phyloP scores from a whole-genome alignment of 257 asterid genomes.

The Primulina huaijiensis region DNA sequence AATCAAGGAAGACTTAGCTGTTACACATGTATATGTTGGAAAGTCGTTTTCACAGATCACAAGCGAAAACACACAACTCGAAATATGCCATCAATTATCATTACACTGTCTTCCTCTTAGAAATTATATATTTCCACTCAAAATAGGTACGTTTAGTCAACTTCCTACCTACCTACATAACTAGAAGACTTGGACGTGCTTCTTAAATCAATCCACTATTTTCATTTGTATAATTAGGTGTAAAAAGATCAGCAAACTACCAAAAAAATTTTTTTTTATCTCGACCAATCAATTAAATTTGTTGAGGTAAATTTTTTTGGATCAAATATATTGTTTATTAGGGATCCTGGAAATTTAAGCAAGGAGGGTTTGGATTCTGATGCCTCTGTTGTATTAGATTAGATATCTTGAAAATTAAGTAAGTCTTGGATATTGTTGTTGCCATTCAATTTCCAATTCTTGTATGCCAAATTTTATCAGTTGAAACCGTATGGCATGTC shows the following conservation, averaged over 20 bases:
- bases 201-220: background rate
- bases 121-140: background rate
- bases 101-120: background rate
- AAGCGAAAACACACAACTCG: background rate
- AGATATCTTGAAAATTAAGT: background rate
- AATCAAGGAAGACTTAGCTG: too few species aligned
- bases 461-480: too few species aligned
- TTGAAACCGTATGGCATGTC: background rate
- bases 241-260: slow-evolving; percentile 33
- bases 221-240: slow-evolving; percentile 27
- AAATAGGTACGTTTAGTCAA: slow-evolving; percentile 4
- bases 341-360: background rate
- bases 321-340: background rate
- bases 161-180: slow-evolving; percentile 14
- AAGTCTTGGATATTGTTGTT: background rate
- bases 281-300: too few species aligned
- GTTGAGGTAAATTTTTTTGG: background rate
- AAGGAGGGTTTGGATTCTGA: too few species aligned
- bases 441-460: too few species aligned
- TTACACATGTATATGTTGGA: background rate
- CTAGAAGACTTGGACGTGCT: background rate
- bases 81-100: background rate
- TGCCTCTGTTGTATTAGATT: background rate
- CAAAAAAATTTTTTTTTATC: background rate
- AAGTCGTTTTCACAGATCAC: background rate